These are phyloP conservation scores for Phoma sp. DNA, from an alignment of 2,329 filamentous ascomycete species.

Conservation along the genomic window DNA sequence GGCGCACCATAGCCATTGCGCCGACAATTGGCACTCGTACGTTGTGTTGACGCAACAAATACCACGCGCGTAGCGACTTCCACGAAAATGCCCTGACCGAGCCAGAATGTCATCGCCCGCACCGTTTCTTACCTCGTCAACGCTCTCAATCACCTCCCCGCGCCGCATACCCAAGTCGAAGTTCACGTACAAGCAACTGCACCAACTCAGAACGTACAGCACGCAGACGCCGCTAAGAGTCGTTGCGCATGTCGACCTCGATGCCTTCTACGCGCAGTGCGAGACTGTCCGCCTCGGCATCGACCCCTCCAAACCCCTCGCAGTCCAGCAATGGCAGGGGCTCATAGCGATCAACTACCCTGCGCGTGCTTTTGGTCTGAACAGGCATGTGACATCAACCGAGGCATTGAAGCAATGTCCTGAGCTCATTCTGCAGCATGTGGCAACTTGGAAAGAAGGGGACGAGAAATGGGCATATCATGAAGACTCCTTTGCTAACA, in stretches of 20 bases:
- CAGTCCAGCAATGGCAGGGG: constrained; percentile 94
- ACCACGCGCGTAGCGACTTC: neutral
- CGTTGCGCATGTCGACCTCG: constrained; percentile 90
- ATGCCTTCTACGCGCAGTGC: constrained; percentile 95
- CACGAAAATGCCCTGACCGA: constrained; percentile 20
- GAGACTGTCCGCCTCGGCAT: constrained; percentile 86
- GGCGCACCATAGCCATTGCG: neutral
- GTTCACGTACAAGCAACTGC: constrained; percentile 85
- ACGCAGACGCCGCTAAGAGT: constrained; percentile 80
- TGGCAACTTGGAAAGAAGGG: constrained; percentile 92
- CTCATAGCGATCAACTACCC: constrained; percentile 97
- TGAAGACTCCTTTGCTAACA: constrained; percentile 77
- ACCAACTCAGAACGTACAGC: constrained; percentile 73
- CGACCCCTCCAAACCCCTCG: constrained; percentile 77
- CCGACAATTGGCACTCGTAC: neutral
- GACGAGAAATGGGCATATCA: constrained; percentile 92
- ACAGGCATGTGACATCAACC: constrained; percentile 74
- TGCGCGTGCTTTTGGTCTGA: constrained; percentile 79
- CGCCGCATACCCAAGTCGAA: constrained; percentile 61
- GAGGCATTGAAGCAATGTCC: constrained; percentile 91
- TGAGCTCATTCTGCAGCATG: constrained; percentile 83
- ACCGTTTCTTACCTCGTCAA: constrained; percentile 55
- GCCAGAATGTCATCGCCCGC: constrained; percentile 55
- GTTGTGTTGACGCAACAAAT: neutral
- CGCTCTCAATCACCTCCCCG: constrained; percentile 47